phyloP scores from a whole-genome alignment of 257 asterid genomes.

The Petunia secreta region DNA sequence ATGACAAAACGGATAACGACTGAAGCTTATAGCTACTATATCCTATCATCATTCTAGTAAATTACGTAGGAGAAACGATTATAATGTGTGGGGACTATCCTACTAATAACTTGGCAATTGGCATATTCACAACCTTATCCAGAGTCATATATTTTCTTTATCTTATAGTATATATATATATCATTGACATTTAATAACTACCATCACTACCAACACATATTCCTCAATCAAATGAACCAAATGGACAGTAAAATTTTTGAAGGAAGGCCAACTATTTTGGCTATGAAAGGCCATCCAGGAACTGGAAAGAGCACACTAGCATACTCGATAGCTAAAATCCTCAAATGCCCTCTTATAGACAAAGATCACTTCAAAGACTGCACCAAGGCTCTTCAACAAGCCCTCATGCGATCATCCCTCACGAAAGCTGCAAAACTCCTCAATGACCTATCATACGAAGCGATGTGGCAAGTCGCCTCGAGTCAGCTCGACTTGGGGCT shows the following conservation, averaged over 20 bases:
- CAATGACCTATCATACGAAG: slow-evolving; percentile 72
- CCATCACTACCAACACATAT: background rate
- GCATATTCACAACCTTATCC: background rate
- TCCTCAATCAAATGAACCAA: background rate
- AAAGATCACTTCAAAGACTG: slow-evolving; percentile 72
- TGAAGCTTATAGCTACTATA: background rate
- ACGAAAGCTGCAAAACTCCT: slow-evolving; percentile 43
- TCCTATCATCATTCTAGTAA: background rate
- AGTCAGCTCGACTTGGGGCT: slow-evolving; percentile 64
- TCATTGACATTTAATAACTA: background rate
- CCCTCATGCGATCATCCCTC: slow-evolving; percentile 35
- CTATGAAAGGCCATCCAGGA: slow-evolving; percentile 92
- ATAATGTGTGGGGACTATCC: background rate
- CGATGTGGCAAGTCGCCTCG: slow-evolving; percentile 56
- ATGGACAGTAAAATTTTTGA: slow-evolving; percentile 34
- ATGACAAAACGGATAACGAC: background rate
- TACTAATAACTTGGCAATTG: background rate
- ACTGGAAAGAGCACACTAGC: slow-evolving; percentile 80
- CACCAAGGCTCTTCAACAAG: slow-evolving; percentile 48
- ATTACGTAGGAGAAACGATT: background rate
- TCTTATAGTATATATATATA: background rate
- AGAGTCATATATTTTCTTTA: background rate
- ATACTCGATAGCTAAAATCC: slow-evolving; percentile 50
- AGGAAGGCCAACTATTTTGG: slow-evolving; percentile 50
- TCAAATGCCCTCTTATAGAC: slow-evolving; percentile 66